Conservation (phyloP, 768 basidiomycete genomes). For the Tulasnella sp. region DNA sequence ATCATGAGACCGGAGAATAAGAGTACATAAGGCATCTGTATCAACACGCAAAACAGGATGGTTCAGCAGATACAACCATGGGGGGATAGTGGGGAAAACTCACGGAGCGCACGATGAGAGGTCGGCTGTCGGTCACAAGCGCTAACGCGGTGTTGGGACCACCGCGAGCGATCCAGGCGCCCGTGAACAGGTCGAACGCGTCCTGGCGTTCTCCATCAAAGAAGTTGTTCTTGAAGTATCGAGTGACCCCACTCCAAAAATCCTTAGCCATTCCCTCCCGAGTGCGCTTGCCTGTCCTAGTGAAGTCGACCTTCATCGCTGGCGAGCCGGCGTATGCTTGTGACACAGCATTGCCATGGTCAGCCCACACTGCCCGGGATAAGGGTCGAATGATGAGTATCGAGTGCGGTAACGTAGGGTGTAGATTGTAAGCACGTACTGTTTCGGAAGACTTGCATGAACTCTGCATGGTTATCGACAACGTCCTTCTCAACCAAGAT, state of each 20-base stretch:
- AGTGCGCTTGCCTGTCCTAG: conserved; percentile 83
- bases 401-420: no score
- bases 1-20: conserved; percentile 83
- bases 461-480: conserved; percentile 72
- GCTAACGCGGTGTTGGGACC: conserved; percentile 58
- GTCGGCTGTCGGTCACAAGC: conserved; percentile 65
- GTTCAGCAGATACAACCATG: not conserved
- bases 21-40: conserved; percentile 72
- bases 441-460: conserved; percentile 78
- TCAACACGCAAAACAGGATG: no score
- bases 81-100: conserved; percentile 27
- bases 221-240: conserved; percentile 94
- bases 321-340: conserved; percentile 90
- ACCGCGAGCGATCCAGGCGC: conserved; percentile 76
- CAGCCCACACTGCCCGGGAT: conserved; percentile 73
- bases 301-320: conserved; percentile 94
- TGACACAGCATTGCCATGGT: conserved; percentile 86
- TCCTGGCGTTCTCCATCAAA: conserved; percentile 95
- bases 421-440: conserved; percentile 40
- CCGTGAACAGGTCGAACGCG: conserved; percentile 89
- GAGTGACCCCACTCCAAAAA: conserved; percentile 67
- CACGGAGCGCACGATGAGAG: conserved; percentile 76
- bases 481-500: conserved; percentile 58
- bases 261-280: conserved; percentile 72
- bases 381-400: no score